phyloP scores from a whole-genome alignment of 257 asterid species.

The Capsicum baccatum region DNA sequence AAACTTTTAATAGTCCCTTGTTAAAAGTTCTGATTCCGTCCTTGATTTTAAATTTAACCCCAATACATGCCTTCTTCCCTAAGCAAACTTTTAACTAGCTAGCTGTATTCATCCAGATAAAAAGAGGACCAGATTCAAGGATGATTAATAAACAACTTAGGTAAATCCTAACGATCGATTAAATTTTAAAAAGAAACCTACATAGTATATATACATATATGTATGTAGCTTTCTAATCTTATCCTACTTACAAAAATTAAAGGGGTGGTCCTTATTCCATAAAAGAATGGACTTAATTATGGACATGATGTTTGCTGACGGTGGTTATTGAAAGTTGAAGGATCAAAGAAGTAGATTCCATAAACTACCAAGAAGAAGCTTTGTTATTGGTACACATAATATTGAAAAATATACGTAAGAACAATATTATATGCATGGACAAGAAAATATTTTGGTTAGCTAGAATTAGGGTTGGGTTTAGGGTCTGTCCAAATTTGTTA shows the following conservation, averaged over 20 bases:
- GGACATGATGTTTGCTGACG: conserved; percentile 17
- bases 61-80: not conserved
- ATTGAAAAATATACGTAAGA: not conserved
- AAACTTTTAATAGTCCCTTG: not conserved
- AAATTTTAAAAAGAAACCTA: conserved; percentile 12
- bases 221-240: not conserved
- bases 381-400: conserved; percentile 1
- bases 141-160: not conserved
- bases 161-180: not conserved
- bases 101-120: not conserved
- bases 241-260: not conserved
- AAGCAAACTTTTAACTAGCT: not conserved
- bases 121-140: not conserved
- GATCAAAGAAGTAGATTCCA: conserved; percentile 27
- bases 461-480: conserved; percentile 6
- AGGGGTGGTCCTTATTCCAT: conserved; percentile 22
- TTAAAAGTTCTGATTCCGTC: not conserved
- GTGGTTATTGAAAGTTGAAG: conserved; percentile 8
- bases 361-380: conserved; percentile 24
- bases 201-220: not conserved
- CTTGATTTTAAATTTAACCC: not conserved
- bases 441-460: not conserved
- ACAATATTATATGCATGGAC: not conserved
- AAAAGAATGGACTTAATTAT: not conserved
- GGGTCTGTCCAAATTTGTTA: not conserved